Conservation (phyloP, 1,284 basidiomycete species). For the Ustilago trichophora region DNA sequence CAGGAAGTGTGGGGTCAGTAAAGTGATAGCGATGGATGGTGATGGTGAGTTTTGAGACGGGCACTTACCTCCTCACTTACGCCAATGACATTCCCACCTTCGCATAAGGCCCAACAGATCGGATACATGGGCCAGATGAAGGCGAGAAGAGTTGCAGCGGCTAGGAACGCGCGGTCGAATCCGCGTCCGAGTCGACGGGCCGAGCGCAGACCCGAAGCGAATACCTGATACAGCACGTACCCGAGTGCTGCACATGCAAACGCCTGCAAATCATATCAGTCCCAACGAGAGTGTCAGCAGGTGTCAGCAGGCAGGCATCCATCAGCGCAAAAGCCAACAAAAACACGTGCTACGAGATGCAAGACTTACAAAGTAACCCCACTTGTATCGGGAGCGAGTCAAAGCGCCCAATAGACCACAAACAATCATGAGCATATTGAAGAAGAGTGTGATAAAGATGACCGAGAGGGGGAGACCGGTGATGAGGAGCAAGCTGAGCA, state of each 20-base stretch:
- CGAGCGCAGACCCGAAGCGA: conserved; percentile 63
- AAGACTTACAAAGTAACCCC: conserved; percentile 67
- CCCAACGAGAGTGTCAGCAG: no score
- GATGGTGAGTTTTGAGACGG: background rate
- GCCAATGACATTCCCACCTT: conserved; percentile 70
- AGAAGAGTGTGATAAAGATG: conserved; percentile 72
- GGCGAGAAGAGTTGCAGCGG: conserved; percentile 64
- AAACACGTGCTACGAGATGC: no score
- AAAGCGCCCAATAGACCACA: conserved; percentile 72
- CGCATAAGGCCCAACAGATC: conserved; percentile 70
- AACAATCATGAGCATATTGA: conserved; percentile 69
- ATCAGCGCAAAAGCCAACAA: no score
- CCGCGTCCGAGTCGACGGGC: conserved; percentile 67
- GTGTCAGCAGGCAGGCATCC: no score
- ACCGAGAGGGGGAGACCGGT: conserved; percentile 71
- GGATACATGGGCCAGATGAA: conserved; percentile 50
- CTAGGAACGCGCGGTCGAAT: conserved; percentile 68
- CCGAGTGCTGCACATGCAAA: conserved; percentile 69
- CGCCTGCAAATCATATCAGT: no score
- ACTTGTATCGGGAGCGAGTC: conserved; percentile 71
- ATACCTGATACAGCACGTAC: conserved; percentile 59
- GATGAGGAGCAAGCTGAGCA: conserved; percentile 71
- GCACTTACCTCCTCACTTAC: conserved; percentile 28
- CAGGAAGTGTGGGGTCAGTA: no score
- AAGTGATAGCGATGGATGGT: background rate